Evolutionary conservation across 2,329 filamentous ascomycete genomes (phyloP), one percentile per base, ranked within the genome.

Genomic region (Monosporascus sp.): DNA sequence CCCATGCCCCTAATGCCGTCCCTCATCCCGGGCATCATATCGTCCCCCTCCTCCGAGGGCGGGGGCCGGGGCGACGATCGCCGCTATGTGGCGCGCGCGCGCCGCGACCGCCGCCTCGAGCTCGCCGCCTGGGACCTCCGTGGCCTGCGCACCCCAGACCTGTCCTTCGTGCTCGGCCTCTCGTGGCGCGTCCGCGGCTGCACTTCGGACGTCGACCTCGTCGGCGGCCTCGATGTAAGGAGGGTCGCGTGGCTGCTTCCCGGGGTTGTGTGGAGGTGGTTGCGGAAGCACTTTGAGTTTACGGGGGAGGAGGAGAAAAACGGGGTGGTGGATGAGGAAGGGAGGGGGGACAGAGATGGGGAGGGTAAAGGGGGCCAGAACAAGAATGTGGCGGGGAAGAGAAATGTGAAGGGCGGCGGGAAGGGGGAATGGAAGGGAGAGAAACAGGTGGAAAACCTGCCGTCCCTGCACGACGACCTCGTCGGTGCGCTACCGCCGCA

Each of bases 161-260:
- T 59, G n/a, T 56, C 58, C 24, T 18, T 64, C 3, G 41, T 62
- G 5, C 27, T 64, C 9, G 60, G 61, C 3, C 36, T 64, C 22
- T 63, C 59, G 6, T 57, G 49, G 51, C 50, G 57, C 9, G 27
- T 57, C 36, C 53, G 47, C 2, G 53, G 49, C 15, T 48, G 36
- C 11, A 54, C 59, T 24, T 41, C 52, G 6, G 60, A 64, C 20
- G 9, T 61, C 42, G 62, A 65, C 48, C 62, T 60, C 45, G 52
- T 54, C 18, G 57, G 60, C 6, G 55, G 58, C 0, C 36, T 64
- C 27, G 54, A 62, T 42, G 54, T 52, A 7, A 48, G 41, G 5
- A 56, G 50, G 47, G 39, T 57, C 42, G 45, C 45, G 41, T 17
- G 51, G 9, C 44, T 34, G 9, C 25, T 58, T 18, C 52, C 52